A percentile compares a stretch with the other conserved stretches of the same genome.
phyloP scores from a whole-genome alignment of 2,329 filamentous ascomycete genomes.

The Diaporthe sp. region DNA sequence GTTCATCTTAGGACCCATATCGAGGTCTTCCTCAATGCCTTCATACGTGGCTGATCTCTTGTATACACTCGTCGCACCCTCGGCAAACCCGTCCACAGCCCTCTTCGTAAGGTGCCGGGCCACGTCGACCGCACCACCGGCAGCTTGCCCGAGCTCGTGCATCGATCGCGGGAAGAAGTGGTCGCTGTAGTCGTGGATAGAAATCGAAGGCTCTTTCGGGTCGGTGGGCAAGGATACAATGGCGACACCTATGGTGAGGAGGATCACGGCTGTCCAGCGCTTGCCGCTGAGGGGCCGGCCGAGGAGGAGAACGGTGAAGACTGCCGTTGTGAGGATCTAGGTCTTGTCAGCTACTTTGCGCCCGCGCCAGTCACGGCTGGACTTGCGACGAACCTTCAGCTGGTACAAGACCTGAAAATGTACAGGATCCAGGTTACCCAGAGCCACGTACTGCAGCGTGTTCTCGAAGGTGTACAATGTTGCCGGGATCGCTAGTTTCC shows the following conservation, averaged over 20 bases:
- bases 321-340: conserved; percentile 85
- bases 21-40: conserved; percentile 79
- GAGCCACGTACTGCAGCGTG: conserved; percentile 90
- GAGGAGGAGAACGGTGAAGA: conserved; percentile 87
- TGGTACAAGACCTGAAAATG: conserved; percentile 96
- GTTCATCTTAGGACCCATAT: conserved; percentile 73
- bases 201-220: conserved; percentile 63
- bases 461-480: conserved; percentile 92
- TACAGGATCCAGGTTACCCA: conserved; percentile 91
- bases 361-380: neutral
- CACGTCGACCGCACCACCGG: conserved; percentile 62
- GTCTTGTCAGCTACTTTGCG: conserved; percentile 31
- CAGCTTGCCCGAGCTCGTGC: conserved; percentile 79
- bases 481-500: conserved; percentile 93
- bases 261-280: conserved; percentile 83
- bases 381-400: conserved; percentile 72
- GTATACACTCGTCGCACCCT: conserved; percentile 57
- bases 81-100: conserved; percentile 53
- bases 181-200: conserved; percentile 73
- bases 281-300: conserved; percentile 76
- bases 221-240: conserved; percentile 83
- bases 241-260: conserved; percentile 85
- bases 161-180: conserved; percentile 84
- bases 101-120: conserved; percentile 65
- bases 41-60: conserved; percentile 90